Conservation (phyloP, 1,284 basidiomycete genomes). For the Malassezia psittaci region DNA sequence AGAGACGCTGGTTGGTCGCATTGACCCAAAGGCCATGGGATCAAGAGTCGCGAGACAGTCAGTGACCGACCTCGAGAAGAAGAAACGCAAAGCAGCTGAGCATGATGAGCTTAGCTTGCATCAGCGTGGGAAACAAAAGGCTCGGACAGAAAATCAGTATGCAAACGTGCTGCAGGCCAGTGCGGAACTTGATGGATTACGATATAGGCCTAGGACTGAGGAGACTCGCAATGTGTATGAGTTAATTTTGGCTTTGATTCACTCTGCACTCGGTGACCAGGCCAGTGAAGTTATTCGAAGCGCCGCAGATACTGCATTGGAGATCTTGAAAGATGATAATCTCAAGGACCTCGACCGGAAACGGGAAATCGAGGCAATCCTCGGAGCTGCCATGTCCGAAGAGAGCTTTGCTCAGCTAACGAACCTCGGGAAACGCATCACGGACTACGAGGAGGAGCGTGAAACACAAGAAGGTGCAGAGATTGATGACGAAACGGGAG, state of each 20-base stretch:
- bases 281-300: slow-evolving; percentile 89
- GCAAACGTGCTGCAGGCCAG: slow-evolving; percentile 58
- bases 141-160: slow-evolving; percentile 17
- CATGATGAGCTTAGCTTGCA: slow-evolving; percentile 24
- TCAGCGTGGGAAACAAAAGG: slow-evolving; percentile 15
- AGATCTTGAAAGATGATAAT: slow-evolving; percentile 77
- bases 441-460: slow-evolving; percentile 72
- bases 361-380: slow-evolving; percentile 75
- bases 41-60: slow-evolving; percentile 71
- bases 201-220: slow-evolving; percentile 80
- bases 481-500: slow-evolving; percentile 59
- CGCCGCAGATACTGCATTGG: slow-evolving; percentile 81
- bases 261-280: slow-evolving; percentile 67
- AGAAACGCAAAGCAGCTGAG: slow-evolving; percentile 55
- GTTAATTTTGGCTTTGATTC: slow-evolving; percentile 70
- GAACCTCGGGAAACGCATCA: slow-evolving; percentile 84
- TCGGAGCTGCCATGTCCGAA: slow-evolving; percentile 58
- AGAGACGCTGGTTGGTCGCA: slow-evolving; percentile 80
- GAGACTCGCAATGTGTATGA: slow-evolving; percentile 93
- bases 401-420: slow-evolving; percentile 79
- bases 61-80: slow-evolving; percentile 88
- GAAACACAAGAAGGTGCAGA: slow-evolving; percentile 56
- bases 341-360: slow-evolving; percentile 98
- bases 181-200: slow-evolving; percentile 66
- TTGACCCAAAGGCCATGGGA: slow-evolving; percentile 86